These are phyloP conservation scores for Davidsoniella virescens DNA, from an alignment of 2,329 filamentous ascomycete genomes.

Conservation along the genomic window DNA sequence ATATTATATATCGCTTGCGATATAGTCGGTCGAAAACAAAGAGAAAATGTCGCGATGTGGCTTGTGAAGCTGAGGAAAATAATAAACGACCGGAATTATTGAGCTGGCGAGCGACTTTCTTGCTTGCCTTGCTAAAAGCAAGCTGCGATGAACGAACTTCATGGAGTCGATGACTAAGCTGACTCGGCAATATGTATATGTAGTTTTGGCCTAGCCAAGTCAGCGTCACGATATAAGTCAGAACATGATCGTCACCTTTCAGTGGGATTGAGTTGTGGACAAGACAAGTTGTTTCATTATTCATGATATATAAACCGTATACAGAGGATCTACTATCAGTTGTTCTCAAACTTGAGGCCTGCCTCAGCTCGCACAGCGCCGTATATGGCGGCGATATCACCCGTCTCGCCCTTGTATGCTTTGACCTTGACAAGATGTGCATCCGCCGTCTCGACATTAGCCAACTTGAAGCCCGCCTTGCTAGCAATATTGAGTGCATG, in stretches of 20 bases:
- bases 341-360: conserved; percentile 58
- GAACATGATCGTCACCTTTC: background rate
- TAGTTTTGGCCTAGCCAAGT: background rate
- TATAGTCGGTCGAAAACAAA: too few relatives aligned
- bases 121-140: background rate
- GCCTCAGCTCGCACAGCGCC: conserved; percentile 60
- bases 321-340: background rate
- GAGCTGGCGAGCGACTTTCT: conserved; percentile 4
- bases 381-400: conserved; percentile 72
- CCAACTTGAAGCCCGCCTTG: conserved; percentile 43
- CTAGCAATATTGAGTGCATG: conserved; percentile 57
- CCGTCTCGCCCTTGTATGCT: conserved; percentile 48
- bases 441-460: conserved; percentile 50
- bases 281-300: background rate
- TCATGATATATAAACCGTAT: background rate
- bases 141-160: background rate
- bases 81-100: background rate
- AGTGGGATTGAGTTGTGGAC: background rate
- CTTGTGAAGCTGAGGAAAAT: background rate
- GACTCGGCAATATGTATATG: background rate
- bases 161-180: conserved; percentile 9
- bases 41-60: too few relatives aligned
- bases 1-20: too few relatives aligned
- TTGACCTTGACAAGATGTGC: conserved; percentile 53
- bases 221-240: background rate